Conservation (phyloP, 225 moss, liverwort and hornwort species). For the Bryum argenteum region DNA sequence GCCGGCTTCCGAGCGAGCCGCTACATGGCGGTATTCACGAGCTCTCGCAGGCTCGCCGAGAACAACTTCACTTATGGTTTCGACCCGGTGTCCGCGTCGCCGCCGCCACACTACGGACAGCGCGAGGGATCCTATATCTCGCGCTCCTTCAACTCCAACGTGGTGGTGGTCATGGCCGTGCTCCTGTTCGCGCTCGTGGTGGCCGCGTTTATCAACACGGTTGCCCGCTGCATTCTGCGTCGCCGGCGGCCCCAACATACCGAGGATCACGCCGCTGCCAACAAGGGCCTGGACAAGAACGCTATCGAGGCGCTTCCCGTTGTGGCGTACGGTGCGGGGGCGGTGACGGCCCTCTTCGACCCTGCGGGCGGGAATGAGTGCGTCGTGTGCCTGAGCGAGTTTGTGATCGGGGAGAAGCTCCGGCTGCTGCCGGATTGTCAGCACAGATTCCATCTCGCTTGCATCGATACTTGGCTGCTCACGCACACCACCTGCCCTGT, state of each 20-base stretch:
- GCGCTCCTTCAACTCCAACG: slow-evolving; percentile 64
- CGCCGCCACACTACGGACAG: background rate
- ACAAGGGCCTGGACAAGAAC: slow-evolving; percentile 66
- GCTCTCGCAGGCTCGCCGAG: slow-evolving; percentile 5
- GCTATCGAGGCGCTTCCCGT: slow-evolving; percentile 74
- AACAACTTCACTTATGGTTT: no score
- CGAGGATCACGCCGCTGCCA: slow-evolving; percentile 7
- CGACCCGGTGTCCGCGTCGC: background rate
- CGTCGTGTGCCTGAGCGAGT: slow-evolving; percentile 76
- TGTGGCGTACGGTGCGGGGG: slow-evolving; percentile 51
- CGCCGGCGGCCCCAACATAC: slow-evolving; percentile 29
- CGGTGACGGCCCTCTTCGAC: slow-evolving; percentile 27
- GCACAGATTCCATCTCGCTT: slow-evolving; percentile 74
- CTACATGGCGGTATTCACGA: background rate
- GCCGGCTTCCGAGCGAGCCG: slow-evolving; percentile 27
- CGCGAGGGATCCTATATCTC: slow-evolving; percentile 50
- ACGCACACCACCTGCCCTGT: slow-evolving; percentile 83
- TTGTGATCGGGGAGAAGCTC: slow-evolving; percentile 59
- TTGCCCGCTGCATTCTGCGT: slow-evolving; percentile 52
- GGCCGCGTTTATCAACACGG: slow-evolving; percentile 62
- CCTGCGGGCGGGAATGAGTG: slow-evolving; percentile 58
- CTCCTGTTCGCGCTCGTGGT: slow-evolving; percentile 63
- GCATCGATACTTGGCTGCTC: slow-evolving; percentile 77
- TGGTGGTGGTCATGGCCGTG: slow-evolving; percentile 63
- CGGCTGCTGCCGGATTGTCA: slow-evolving; percentile 72